phyloP scores from a whole-genome alignment of 225 moss, liverwort and hornwort genomes.

The Physcomitrium patens region DNA sequence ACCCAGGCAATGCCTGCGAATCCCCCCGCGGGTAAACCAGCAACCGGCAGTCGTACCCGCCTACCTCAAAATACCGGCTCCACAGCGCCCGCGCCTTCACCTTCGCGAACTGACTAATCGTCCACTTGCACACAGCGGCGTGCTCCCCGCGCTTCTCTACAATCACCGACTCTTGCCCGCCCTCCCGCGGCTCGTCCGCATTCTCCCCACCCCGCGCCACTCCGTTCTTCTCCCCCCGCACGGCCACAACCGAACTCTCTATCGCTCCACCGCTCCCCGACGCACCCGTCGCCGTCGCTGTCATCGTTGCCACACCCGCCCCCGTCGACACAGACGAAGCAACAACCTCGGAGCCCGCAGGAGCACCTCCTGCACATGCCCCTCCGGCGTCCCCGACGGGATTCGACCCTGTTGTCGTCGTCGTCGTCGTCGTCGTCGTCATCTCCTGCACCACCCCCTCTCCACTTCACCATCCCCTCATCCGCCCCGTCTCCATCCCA shows the following conservation, averaged over 20 bases:
- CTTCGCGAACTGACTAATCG: conserved; percentile 96
- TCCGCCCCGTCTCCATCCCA: conserved; percentile 22
- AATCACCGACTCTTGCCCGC: conserved; percentile 95
- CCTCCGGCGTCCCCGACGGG: conserved; percentile 69
- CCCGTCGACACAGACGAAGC: no score
- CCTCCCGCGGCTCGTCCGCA: conserved; percentile 96
- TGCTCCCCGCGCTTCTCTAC: conserved; percentile 99
- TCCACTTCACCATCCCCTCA: conserved; percentile 26
- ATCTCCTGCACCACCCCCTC: conserved; percentile 13
- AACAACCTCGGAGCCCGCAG: conserved; percentile 27
- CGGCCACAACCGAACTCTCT: conserved; percentile 88
- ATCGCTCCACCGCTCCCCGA: conserved; percentile 48
- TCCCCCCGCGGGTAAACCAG: conserved; percentile 95
- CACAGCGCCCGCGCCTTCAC: conserved; percentile 94
- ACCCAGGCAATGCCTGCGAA: conserved; percentile 98
- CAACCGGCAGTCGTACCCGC: conserved; percentile 98
- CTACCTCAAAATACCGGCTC: conserved; percentile 99
- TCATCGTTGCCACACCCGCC: conserved; percentile 29
- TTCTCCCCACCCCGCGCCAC: conserved; percentile 68
- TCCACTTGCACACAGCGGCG: conserved; percentile 98
- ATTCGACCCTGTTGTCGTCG: conserved; percentile 70
- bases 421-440: conserved; percentile 24
- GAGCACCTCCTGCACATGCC: conserved; percentile 52
- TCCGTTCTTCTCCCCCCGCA: conserved; percentile 31
- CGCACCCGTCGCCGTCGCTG: conserved; percentile 52